These are phyloP conservation scores for Boletus rubropictus DNA, from an alignment of 768 basidiomycete genomes.

Conservation along the genomic window DNA sequence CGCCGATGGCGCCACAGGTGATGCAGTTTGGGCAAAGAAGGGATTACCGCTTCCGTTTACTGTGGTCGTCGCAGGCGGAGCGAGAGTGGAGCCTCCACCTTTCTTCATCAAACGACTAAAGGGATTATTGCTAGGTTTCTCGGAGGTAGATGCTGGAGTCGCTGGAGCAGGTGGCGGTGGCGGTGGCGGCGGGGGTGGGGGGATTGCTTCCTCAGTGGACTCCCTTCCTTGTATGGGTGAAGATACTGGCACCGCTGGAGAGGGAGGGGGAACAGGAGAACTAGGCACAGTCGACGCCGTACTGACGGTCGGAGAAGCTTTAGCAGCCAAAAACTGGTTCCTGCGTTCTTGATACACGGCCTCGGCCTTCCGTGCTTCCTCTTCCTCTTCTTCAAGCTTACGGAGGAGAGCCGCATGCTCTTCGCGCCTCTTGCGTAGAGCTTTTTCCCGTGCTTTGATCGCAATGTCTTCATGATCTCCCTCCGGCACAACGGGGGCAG, in stretches of 20 bases:
- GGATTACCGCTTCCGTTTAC: slow-evolving; percentile 62
- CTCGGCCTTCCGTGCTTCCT: slow-evolving; percentile 46
- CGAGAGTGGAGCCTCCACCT: slow-evolving; percentile 32
- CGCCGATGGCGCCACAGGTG: slow-evolving; percentile 31
- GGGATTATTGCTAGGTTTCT: slow-evolving; percentile 69
- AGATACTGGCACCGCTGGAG: slow-evolving; percentile 29
- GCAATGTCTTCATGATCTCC: slow-evolving; percentile 76
- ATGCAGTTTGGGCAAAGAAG: slow-evolving; percentile 50
- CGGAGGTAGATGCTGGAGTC: slow-evolving; percentile 19
- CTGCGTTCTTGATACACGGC: slow-evolving; percentile 34
- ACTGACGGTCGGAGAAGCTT: slow-evolving; percentile 28
- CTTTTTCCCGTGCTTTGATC: slow-evolving; percentile 63
- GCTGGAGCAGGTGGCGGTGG: slow-evolving; percentile 25
- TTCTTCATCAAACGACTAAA: slow-evolving; percentile 66
- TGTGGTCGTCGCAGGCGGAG: slow-evolving; percentile 18
- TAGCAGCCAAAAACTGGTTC: slow-evolving; percentile 35
- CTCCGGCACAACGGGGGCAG: slow-evolving; percentile 35
- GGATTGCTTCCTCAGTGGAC: slow-evolving; percentile 18
- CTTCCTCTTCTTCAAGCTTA: slow-evolving; percentile 63
- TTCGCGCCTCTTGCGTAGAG: slow-evolving; percentile 64
- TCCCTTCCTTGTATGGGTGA: slow-evolving; percentile 11
- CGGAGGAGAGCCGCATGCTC: slow-evolving; percentile 67
- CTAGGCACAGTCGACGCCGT: slow-evolving; percentile 18
- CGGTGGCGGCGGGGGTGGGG: slow-evolving; percentile 29
- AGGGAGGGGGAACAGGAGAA: slow-evolving; percentile 33